Conservation (phyloP, 2,329 filamentous ascomycete genomes). For the Colletotrichum somersetense region DNA sequence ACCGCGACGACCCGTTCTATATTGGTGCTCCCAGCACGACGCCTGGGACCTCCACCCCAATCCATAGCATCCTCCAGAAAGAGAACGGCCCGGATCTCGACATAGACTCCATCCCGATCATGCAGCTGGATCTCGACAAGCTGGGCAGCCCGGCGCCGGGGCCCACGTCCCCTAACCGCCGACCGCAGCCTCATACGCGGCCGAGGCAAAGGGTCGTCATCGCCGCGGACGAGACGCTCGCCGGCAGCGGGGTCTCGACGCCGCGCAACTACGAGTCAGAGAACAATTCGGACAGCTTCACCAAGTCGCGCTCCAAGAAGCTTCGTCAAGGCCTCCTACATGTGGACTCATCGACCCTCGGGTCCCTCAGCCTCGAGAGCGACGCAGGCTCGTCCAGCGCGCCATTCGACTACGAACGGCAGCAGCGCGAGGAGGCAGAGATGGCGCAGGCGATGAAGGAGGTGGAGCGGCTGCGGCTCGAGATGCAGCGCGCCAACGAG, state of each 20-base stretch:
- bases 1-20: slow-evolving; percentile 96
- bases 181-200: slow-evolving; percentile 53
- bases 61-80: slow-evolving; percentile 80
- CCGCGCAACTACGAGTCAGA: slow-evolving; percentile 67
- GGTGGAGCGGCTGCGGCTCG: slow-evolving; percentile 85
- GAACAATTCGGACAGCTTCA: slow-evolving; percentile 60
- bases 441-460: slow-evolving; percentile 91
- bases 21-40: slow-evolving; percentile 70
- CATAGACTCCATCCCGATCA: slow-evolving; percentile 94
- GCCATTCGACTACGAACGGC: slow-evolving; percentile 71
- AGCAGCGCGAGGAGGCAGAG: slow-evolving; percentile 84
- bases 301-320: slow-evolving; percentile 64
- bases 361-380: slow-evolving; percentile 76
- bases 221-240: slow-evolving; percentile 79
- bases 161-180: slow-evolving; percentile 48
- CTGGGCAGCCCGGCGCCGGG: slow-evolving; percentile 49
- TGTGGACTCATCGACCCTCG: slow-evolving; percentile 88
- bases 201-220: slow-evolving; percentile 74
- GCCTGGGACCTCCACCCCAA: slow-evolving; percentile 78
- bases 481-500: slow-evolving; percentile 89
- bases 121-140: slow-evolving; percentile 85
- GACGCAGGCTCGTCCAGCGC: slow-evolving; percentile 51
- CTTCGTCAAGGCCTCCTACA: slow-evolving; percentile 77
- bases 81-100: slow-evolving; percentile 85
- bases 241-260: slow-evolving; percentile 63